Evolutionary conservation across 2,329 filamentous ascomycete species (phyloP).

Genomic region (Colletotrichum horii): DNA sequence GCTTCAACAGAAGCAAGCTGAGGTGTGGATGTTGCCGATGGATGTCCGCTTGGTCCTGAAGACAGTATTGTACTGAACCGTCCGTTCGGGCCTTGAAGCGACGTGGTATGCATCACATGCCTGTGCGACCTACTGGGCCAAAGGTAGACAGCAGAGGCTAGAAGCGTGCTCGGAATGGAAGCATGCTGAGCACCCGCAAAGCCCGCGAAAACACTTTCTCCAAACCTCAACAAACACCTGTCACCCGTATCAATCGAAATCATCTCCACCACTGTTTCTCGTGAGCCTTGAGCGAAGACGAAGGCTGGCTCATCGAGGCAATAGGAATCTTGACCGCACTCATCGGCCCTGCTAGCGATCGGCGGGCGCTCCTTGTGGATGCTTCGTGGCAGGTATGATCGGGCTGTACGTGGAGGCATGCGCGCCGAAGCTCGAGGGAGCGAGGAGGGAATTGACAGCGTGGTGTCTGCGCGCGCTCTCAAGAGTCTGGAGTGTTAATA

Average conservation of each 20-base stretch:
- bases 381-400: background rate
- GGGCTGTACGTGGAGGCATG: background rate
- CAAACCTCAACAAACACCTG: background rate
- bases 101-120: background rate
- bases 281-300: background rate
- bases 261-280: background rate
- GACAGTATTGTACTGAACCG: background rate
- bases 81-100: background rate
- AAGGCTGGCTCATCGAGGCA: background rate
- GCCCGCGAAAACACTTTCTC: background rate
- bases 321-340: background rate
- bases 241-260: background rate
- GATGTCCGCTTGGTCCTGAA: no score
- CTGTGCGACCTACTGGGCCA: background rate
- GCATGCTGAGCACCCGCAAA: background rate
- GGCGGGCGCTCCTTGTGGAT: background rate
- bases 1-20: no score
- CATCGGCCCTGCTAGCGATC: background rate
- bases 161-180: background rate
- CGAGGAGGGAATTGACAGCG: background rate
- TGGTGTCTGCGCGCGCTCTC: background rate
- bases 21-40: no score
- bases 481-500: background rate
- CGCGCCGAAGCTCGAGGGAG: background rate
- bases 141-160: background rate